Base-by-base conservation (phyloP, 148 eudicot genomes). In the Diospyros kaki region DNA sequence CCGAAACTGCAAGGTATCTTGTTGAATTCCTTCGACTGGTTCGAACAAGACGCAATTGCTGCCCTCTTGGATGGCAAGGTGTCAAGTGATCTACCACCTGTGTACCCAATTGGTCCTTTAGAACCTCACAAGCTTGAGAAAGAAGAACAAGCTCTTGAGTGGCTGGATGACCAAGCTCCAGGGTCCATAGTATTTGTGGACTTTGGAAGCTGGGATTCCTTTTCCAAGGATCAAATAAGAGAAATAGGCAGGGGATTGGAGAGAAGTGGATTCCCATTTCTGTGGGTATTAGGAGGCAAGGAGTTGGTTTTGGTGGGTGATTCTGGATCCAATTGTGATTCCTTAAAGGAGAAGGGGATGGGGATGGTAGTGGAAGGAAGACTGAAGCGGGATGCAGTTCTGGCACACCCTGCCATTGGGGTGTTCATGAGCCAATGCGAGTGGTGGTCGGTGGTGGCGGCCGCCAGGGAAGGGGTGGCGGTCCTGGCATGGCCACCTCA, bases 221-320 rank as follows among this genome's bases (percentile, higher is more conserved):
- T 86, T 42, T 77, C 80, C 1, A 46, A 46, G 46, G 75, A 77
- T 44, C 89, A 86, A 67, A 69, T 80, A 43, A 51, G 10, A 63
- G 89, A 84, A 68, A 28, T 86, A 38, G 82, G 81, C 41, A 74
- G 39, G 2, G 87, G 89, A 2, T 71, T 86, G 71, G 82, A 74
- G 64, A 43, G 46, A 17, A 81, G 87, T n/a, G 73, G 63, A 6
- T 75, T 60, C 55, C 68, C 70, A 56, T 86, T 84, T 50, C 17
- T 84, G 5, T 84, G 87, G 89, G 75, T 86, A 38, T 72, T 84
- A 51, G 56, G 65, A 18, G 73, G 18, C 13, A 28, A 39, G 6
- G 17, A 61, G 45, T 5, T 69, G n/a, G 73, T 69, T 5, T 42
- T 69, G 43, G 40, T 43, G 18, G 66, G 75, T 4, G 54, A 60